Conservation (phyloP, 2,329 filamentous ascomycete genomes). For the Leptographium wingfieldii region DNA sequence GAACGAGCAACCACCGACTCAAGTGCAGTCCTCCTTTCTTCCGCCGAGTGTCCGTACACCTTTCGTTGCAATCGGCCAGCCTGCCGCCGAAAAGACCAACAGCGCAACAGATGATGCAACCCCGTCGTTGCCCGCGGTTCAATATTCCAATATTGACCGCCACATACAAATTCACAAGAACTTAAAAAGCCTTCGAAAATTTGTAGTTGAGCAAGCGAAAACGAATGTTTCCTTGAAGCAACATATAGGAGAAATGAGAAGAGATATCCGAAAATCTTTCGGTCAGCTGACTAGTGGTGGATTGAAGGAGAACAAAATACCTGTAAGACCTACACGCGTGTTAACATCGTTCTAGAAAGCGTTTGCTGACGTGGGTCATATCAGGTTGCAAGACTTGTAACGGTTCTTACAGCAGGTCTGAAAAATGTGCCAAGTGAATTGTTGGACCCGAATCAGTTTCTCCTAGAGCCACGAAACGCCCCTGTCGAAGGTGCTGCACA, state of each 20-base stretch:
- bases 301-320: constrained; percentile 24
- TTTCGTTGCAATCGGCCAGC: neutral
- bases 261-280: constrained; percentile 57
- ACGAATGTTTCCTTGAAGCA: constrained; percentile 46
- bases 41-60: neutral
- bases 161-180: constrained; percentile 51
- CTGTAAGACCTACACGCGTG: constrained; percentile 26
- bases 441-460: constrained; percentile 40
- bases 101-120: neutral
- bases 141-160: constrained; percentile 21
- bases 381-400: constrained; percentile 35
- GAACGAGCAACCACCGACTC: neutral
- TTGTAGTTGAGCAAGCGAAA: constrained; percentile 39
- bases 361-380: too few species aligned
- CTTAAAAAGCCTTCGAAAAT: constrained; percentile 44
- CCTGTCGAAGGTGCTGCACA: constrained; percentile 27
- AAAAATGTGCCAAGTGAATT: constrained; percentile 33
- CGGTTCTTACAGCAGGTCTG: constrained; percentile 38
- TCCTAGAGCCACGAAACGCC: constrained; percentile 25
- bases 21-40: neutral
- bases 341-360: neutral
- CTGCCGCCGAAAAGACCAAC: neutral
- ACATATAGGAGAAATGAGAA: constrained; percentile 57
- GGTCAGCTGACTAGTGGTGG: constrained; percentile 56
- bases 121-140: neutral